Evolutionary conservation across 768 basidiomycete species (phyloP), one percentile per base, ranked within the genome.

Genomic region (Boletellus ananas): DNA sequence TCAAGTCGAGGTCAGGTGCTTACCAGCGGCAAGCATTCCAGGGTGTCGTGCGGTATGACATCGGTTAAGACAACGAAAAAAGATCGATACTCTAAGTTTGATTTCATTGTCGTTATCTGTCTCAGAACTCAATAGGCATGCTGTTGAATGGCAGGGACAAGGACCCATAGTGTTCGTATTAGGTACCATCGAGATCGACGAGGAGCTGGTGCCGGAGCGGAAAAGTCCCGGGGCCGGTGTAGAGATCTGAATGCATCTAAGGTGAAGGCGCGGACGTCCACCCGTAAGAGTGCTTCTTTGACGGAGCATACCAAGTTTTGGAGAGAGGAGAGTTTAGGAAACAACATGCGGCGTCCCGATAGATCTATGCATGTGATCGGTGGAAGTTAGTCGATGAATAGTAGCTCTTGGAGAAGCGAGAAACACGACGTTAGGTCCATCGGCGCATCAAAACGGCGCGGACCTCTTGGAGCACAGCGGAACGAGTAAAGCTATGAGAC

Each of bases 1-100:
- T 18, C 4, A 20, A 34, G 34, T 6, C 16, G 35, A 42, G 50
- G 43, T 47, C 50, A 55, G 52, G 47, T 43, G 56, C 49, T 55
- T 40, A 83, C 87, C 84, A 64, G 83, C 85, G 33, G 80, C 85
- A 27, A 90, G 69, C 80, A 90, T 79, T 47, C 87, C 87, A 45
- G 88, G 85, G 70, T 81, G 89, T 45, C 23, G 23, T 78, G 77
- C 34, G 86, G 85, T 37, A 84, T 73, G 27, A 85, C 73, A 56
- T 90, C 85, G 52, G 77, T 77, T 50, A 83, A 60, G 78, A 76
- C 83, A 84, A 90, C 17, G 76, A 72, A 38, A 85, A 71, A 7
- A 86, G 66, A 55, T 87, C 83, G 34, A 83, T 59, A 58, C 77
- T 78, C 82, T 88, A 20, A 37, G 23, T 45, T 34, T 20, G 21